phyloP scores from a whole-genome alignment of 805 yeast species.

The Ogataea angusta region DNA sequence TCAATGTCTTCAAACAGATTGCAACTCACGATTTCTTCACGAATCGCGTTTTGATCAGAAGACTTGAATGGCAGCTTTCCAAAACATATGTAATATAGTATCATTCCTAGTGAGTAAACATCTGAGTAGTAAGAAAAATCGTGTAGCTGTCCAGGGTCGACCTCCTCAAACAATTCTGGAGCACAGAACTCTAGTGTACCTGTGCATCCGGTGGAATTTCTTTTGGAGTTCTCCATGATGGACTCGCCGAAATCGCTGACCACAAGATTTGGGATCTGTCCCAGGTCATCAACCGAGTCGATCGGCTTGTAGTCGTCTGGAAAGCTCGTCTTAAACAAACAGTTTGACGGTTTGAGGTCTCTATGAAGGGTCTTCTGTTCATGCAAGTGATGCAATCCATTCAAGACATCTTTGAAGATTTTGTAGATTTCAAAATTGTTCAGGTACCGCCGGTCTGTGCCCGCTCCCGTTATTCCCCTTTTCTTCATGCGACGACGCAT shows the following conservation, averaged over 20 bases:
- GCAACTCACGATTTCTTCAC: conserved; percentile 23
- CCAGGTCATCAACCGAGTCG: conserved; percentile 21
- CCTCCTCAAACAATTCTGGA: conserved; percentile 61
- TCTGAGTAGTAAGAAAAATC: conserved; percentile 74
- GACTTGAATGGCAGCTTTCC: conserved; percentile 61
- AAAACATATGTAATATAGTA: conserved; percentile 70
- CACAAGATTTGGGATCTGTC: conserved; percentile 58
- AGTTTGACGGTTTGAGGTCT: conserved; percentile 86
- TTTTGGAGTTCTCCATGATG: conserved; percentile 60
- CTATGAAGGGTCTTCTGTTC: conserved; percentile 76
- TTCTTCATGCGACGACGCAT: conserved; percentile 25
- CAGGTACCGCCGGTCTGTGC: conserved; percentile 30
- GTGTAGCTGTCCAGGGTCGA: conserved; percentile 35
- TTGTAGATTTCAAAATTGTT: conserved; percentile 60
- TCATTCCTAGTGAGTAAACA: conserved; percentile 79
- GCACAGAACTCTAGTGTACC: conserved; percentile 89
- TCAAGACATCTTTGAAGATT: conserved; percentile 62
- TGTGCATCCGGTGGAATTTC: conserved; percentile 76
- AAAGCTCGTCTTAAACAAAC: conserved; percentile 51
- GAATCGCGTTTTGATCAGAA: conserved; percentile 21
- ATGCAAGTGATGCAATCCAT: conserved; percentile 73
- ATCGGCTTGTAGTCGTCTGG: conserved; percentile 24
- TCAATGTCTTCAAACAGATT: conserved; percentile 24
- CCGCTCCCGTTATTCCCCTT: conserved; percentile 3
- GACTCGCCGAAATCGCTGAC: conserved; percentile 93